Evolutionary conservation across 129 eudicot species (phyloP), one percentile per base, ranked within the genome.

Genomic region (Escallonia rubra): DNA sequence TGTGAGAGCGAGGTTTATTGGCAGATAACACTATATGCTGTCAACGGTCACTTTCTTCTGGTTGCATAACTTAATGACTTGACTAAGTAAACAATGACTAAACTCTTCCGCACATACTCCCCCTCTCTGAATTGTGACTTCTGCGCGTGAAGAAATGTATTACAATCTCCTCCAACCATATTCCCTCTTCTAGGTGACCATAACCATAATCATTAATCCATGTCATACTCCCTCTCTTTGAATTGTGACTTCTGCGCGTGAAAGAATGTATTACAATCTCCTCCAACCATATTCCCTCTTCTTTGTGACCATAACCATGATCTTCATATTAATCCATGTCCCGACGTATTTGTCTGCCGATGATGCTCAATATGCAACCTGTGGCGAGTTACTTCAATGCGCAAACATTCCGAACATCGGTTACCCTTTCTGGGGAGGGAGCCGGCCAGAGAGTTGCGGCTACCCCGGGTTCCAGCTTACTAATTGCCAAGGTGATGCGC

Each of bases 101-200:
- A 23, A 50, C 55, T 3, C 11, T 50, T 50, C 13, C 2, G 3
- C 15, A 23, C 34, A 23, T 57, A 12, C 15, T 23, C 61, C 6
- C 7, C n/a, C 6, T 41, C 49, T 62, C 48, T 11, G 2, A 41
- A 10, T 42, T 62, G 66, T n/a, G 87, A 43, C 75, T 85, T 82
- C 67, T 75, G 82, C 57, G 78, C 59, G 72, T 82, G 53, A 82
- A 79, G 41, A 86, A 79, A 81, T 8, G 55, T 50, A 8, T 50
- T 50, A n/a, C 55, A 3, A 50, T 50, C 3, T 11, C 12, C 12
- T 50, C 3, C 10, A 50, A 50, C 10, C 10, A 50, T 8, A 50
- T 8, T 50, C 10, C 12, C 13, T 9, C 55, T 3, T 8, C 12
- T 8, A 2, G 55, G 10, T 3, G 55, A 2, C 0, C 55, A 50